Percentiles rank a stretch among this genome's conserved stretches.
Conservation (phyloP, 768 basidiomycete species). For the Pseudohyphozyma bogoriensis region DNA sequence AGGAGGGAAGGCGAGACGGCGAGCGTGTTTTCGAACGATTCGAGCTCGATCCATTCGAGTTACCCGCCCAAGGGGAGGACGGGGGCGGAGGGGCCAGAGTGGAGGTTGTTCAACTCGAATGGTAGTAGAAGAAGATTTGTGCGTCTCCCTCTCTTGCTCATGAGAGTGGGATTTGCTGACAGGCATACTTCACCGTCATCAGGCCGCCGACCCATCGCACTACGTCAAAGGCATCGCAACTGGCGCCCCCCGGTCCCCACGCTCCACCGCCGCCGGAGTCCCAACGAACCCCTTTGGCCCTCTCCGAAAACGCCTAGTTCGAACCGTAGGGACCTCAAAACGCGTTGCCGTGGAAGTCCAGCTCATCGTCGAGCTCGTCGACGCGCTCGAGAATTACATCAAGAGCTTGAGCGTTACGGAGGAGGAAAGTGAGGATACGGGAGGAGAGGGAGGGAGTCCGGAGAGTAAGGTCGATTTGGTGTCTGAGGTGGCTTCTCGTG, state of each 20-base stretch:
- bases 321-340: slow-evolving; percentile 1
- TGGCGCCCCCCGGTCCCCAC: neutral
- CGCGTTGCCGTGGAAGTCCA: slow-evolving; percentile 16
- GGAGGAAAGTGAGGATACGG: no score
- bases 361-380: slow-evolving; percentile 25
- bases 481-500: no score
- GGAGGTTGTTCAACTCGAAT: neutral
- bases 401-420: no score
- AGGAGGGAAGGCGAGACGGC: no score
- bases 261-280: neutral
- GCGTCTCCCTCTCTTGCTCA: neutral
- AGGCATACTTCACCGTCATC: neutral
- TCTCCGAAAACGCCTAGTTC: slow-evolving; percentile 22
- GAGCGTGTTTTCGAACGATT: slow-evolving; percentile 12
- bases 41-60: slow-evolving; percentile 18
- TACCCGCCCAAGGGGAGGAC: slow-evolving; percentile 19
- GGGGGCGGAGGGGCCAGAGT: slow-evolving; percentile 5
- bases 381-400: slow-evolving; percentile 25
- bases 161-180: neutral
- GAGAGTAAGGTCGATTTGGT: no score
- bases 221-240: neutral
- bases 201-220: neutral
- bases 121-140: neutral
- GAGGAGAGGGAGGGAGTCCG: no score
- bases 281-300: slow-evolving; percentile 19